Conservation (phyloP, 139 green algal genomes). For the Auxenochlorella pyrenoidosa region DNA sequence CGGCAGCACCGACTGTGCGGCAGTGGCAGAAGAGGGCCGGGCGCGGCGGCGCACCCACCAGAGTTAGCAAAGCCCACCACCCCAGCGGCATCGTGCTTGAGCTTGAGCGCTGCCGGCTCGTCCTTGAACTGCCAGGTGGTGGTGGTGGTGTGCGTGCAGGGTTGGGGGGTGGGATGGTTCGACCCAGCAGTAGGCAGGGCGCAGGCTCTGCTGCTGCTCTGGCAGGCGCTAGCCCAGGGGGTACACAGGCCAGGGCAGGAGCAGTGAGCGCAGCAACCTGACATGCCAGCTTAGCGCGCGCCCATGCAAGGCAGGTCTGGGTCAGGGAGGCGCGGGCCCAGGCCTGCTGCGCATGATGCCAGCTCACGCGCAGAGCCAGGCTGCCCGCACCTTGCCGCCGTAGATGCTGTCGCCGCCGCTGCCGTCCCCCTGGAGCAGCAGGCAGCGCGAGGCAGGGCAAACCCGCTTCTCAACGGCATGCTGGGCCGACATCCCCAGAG, state of each 20-base stretch:
- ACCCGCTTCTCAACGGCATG: not conserved
- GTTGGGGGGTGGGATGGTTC: no score
- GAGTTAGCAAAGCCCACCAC: conserved; percentile 85
- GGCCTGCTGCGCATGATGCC: not conserved
- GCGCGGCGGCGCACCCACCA: not conserved
- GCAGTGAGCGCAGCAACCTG: no score
- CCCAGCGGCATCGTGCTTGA: conserved; percentile 77
- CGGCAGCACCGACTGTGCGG: not conserved
- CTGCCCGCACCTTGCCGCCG: conserved; percentile 48
- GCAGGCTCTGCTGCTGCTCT: no score
- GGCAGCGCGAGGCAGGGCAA: not conserved
- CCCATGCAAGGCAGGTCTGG: no score
- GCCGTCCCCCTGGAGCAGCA: conserved; percentile 62
- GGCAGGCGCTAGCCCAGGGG: no score
- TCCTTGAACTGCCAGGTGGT: conserved; percentile 75
- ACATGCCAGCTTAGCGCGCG: no score
- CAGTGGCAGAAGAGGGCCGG: not conserved
- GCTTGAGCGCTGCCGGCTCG: conserved; percentile 78
- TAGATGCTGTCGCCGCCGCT: conserved; percentile 87
- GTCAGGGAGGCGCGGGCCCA: not conserved
- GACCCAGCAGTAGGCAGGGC: no score
- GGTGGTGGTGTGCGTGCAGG: no score
- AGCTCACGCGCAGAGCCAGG: not conserved
- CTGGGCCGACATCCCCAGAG: not conserved
- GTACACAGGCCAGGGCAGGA: no score